Base-by-base conservation (phyloP, 2,329 filamentous ascomycete species). In the Aspergillus niger region DNA sequence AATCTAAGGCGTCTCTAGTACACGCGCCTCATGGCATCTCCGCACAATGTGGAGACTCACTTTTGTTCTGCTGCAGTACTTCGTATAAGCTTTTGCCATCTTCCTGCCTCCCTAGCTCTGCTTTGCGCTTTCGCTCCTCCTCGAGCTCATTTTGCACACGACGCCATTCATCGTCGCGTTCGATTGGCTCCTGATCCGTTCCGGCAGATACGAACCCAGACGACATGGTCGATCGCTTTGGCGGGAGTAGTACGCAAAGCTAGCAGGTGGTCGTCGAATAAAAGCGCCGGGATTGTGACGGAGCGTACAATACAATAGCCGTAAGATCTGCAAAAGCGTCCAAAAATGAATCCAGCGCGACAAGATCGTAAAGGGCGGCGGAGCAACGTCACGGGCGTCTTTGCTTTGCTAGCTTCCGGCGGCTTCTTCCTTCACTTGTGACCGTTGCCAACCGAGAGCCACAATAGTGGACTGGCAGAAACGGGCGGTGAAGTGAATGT, bases 61-160 rank as follows among this genome's bases (percentile, higher is more conserved):
- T 80, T 73, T 82, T 82, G 65, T 82, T 82, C 62, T 76, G 74
- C 64, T 82, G 75, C 20, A 82, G 65, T 41, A 82, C 76, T 48
- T 82, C 80, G 59, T 76, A 82, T 8, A 82, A 72, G 64, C 79
- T 81, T 68, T 81, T 82, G 22, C 80, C 80, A 1, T 72, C 78
- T 57, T 80, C 74, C 65, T 89, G 83, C 70, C 88, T 80, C 0
- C 85, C 78, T 57, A 79, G 67, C 38, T 80, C 77, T 10, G 77
- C 76, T 66, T 80, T 81, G 59, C 74, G 72, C 59, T 73, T 71
- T 54, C 80, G 72, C 52, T 80, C 78, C 55, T 78, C 77, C 67
- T 81, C 77, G n/a, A 82, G 64, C 61, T 82, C 80, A 15, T 77
- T 71, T 59, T 80, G 76, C 22, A 71, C 79, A 36, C 72, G 74